Evolutionary conservation across 2,329 filamentous ascomycete species (phyloP), one percentile per base, ranked within the genome.

Genomic region (Ophiobolus disseminans): DNA sequence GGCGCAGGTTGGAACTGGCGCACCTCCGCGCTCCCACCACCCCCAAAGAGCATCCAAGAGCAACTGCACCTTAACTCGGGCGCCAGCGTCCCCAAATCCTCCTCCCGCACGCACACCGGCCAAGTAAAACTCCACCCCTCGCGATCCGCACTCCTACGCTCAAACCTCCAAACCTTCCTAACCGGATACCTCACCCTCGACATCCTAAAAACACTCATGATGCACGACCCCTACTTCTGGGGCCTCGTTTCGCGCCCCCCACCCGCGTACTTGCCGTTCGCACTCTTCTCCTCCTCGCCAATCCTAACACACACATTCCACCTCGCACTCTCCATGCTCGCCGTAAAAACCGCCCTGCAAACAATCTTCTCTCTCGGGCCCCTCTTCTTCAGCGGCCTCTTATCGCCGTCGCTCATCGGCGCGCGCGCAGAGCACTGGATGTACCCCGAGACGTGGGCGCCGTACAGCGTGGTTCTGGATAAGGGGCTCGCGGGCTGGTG

Each of bases 401-500:
- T 87, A 20, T 83, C 84, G 6, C 77, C 84, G 1, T 73, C 82
- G 22, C 75, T 82, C 4, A 80, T 86, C 50, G 87, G 88, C 13
- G 78, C 84, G 0, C 76, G 85, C 7, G 80, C 79, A 37, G 82
- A 82, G 62, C 63, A 82, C 2, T 88, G 83, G 82, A 76, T 86
- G 53, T 87, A 87, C 62, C 77, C 82, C 0, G 76, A 80, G n/a
- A 71, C 74, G 10, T 88, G 82, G 73, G 84, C 84, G 0, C 66
- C 75, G 2, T 79, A 80, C 54, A 30, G 62, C 0, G 73, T 78
- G 20, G 78, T 92, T 2, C 73, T 86, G 9, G 83, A 91, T 53
- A 78, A 84, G 49, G 92, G 93, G 0, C 77, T 97, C 2, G 80
- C 83, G 1, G 92, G 91, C 1, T 88, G 87, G 74, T 97, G 93